phyloP scores from a whole-genome alignment of 2,329 filamentous ascomycete species.

The Alternaria ventricosa region DNA sequence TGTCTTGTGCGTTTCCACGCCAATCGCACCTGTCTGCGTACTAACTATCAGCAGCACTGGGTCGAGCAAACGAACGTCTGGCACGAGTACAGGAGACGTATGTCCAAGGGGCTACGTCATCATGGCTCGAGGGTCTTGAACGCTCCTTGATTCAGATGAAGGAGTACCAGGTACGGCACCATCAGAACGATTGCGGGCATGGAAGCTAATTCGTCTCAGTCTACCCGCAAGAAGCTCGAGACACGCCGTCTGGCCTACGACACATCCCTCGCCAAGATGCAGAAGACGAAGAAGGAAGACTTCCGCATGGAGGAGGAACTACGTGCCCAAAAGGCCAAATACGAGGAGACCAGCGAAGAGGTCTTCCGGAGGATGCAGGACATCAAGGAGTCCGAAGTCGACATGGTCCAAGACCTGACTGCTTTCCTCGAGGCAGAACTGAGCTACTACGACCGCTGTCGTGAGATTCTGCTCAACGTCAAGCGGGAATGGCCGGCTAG shows the following conservation, averaged over 20 bases:
- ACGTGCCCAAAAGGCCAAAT: slow-evolving; percentile 89
- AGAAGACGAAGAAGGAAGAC: slow-evolving; percentile 92
- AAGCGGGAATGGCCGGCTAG: slow-evolving; percentile 72
- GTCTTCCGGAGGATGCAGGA: slow-evolving; percentile 93
- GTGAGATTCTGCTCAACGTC: slow-evolving; percentile 77
- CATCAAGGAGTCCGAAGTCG: slow-evolving; percentile 88
- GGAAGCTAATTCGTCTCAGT: slow-evolving; percentile 52
- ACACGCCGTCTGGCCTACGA: slow-evolving; percentile 88
- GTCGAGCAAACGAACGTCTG: slow-evolving; percentile 86
- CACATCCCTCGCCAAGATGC: slow-evolving; percentile 85
- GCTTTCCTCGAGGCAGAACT: slow-evolving; percentile 88
- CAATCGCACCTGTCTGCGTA: not conserved
- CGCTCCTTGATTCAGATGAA: slow-evolving; percentile 93
- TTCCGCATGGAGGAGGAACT: slow-evolving; percentile 93
- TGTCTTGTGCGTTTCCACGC: slow-evolving; percentile 66
- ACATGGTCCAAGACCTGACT: slow-evolving; percentile 80
- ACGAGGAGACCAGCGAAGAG: slow-evolving; percentile 93
- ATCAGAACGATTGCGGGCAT: not conserved
- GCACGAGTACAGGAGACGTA: slow-evolving; percentile 86
- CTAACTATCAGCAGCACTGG: slow-evolving; percentile 64
- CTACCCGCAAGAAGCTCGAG: slow-evolving; percentile 92
- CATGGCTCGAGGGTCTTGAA: slow-evolving; percentile 92
- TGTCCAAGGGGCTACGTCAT: slow-evolving; percentile 75
- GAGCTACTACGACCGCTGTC: slow-evolving; percentile 87
- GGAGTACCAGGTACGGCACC: slow-evolving; percentile 80